Percentiles rank a stretch among this genome's conserved stretches.
Conservation (phyloP, 2,329 filamentous ascomycete genomes). For the Acrocalymma vagum region DNA sequence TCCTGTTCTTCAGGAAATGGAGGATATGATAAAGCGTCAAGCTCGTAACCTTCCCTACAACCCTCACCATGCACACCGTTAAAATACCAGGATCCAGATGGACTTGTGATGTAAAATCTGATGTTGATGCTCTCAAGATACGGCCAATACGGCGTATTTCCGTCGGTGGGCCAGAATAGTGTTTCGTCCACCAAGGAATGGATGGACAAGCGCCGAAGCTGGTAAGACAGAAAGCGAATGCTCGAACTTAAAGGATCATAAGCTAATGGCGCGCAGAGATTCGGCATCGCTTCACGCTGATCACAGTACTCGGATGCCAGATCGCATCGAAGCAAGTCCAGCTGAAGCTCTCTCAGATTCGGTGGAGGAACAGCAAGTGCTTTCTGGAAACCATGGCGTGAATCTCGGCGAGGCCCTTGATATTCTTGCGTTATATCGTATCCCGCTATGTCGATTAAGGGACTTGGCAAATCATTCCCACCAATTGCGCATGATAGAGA, state of each 20-base stretch:
- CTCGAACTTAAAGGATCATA: conserved; percentile 25
- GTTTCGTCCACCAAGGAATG: conserved; percentile 17
- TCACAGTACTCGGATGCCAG: conserved; percentile 6
- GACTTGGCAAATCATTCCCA: no score
- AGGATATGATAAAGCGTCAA: conserved; percentile 16
- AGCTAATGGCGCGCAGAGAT: conserved; percentile 18
- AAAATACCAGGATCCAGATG: conserved; percentile 26
- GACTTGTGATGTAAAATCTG: conserved; percentile 18
- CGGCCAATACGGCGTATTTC: conserved; percentile 18
- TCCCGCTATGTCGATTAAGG: conserved; percentile 1
- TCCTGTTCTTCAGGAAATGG: conserved; percentile 15
- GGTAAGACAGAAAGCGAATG: conserved; percentile 19
- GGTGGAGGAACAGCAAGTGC: conserved; percentile 16
- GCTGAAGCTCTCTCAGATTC: conserved; percentile 15
- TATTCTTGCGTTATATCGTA: conserved; percentile 18
- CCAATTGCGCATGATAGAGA: conserved; percentile 12
- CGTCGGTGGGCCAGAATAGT: conserved; percentile 21
- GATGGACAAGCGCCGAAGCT: conserved; percentile 17
- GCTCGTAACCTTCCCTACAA: not conserved
- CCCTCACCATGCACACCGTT: conserved; percentile 19
- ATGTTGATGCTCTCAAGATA: conserved; percentile 22
- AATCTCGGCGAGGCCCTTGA: conserved; percentile 27
- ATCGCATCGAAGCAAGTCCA: conserved; percentile 15
- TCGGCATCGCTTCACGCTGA: conserved; percentile 8
- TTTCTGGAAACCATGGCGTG: conserved; percentile 26